These are phyloP conservation scores for Lachancea mirantina DNA, from an alignment of 805 yeast genomes.

Conservation along the genomic window DNA sequence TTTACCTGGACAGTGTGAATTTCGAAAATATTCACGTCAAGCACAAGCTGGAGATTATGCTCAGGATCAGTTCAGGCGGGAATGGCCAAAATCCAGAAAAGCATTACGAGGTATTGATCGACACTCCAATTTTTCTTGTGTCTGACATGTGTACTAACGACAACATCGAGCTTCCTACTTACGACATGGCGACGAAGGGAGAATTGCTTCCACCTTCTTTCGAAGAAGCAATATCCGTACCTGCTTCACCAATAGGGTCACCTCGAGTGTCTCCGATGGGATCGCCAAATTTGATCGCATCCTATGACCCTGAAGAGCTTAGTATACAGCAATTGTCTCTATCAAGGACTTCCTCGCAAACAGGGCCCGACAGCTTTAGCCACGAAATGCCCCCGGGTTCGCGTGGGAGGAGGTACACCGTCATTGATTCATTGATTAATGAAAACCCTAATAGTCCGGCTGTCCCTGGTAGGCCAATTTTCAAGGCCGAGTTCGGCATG, in stretches of 20 bases:
- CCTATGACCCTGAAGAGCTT: slow-evolving; percentile 15
- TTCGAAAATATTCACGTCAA: slow-evolving; percentile 54
- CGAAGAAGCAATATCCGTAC: slow-evolving; percentile 52
- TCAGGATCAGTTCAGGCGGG: slow-evolving; percentile 53
- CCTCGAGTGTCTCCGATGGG: slow-evolving; percentile 20
- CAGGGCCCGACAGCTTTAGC: slow-evolving; percentile 1
- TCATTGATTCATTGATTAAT: slow-evolving; percentile 18
- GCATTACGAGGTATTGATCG: slow-evolving; percentile 75
- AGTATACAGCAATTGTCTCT: slow-evolving; percentile 17
- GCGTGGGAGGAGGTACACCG: slow-evolving; percentile 10
- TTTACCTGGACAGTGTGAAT: slow-evolving; percentile 56
- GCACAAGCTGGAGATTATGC: slow-evolving; percentile 64
- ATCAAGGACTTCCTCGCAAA: slow-evolving; percentile 17
- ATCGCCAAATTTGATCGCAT: slow-evolving; percentile 15
- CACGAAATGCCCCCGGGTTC: slow-evolving; percentile 1
- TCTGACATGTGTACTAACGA: slow-evolving; percentile 36
- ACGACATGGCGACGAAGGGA: slow-evolving; percentile 23
- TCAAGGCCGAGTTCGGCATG: slow-evolving; percentile 3
- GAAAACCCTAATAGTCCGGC: background rate
- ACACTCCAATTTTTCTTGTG: slow-evolving; percentile 60
- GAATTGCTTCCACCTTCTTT: slow-evolving; percentile 47
- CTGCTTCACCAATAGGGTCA: slow-evolving; percentile 39
- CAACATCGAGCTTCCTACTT: slow-evolving; percentile 35
- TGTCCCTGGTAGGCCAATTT: background rate
- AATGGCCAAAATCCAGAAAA: slow-evolving; percentile 47